A percentile compares a stretch with the other conserved stretches of the same genome.
Conservation (phyloP, 257 asterid species). For the Solanum lignicaule region DNA sequence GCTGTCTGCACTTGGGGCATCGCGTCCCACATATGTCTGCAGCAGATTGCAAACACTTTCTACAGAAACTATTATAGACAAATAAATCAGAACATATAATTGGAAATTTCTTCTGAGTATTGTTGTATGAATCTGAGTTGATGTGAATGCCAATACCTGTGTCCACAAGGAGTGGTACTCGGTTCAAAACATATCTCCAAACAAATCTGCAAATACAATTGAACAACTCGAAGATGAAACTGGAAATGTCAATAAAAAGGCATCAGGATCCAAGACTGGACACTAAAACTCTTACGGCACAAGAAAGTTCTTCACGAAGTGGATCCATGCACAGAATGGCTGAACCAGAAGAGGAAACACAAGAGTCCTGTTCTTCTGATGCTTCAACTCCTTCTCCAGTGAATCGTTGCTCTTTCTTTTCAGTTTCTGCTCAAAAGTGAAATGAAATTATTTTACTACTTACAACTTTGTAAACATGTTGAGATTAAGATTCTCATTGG, state of each 20-base stretch:
- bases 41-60: conserved; percentile 66
- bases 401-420: neutral
- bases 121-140: neutral
- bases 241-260: neutral
- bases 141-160: conserved; percentile 38
- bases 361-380: conserved; percentile 3
- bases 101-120: neutral
- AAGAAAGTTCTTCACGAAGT: conserved; percentile 91
- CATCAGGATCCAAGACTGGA: neutral
- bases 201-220: conserved; percentile 55
- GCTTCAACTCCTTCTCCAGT: conserved; percentile 5
- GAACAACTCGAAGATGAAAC: neutral
- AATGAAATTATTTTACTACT: neutral
- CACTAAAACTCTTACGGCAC: conserved; percentile 47
- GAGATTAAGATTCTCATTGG: neutral
- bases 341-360: conserved; percentile 17
- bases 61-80: conserved; percentile 58
- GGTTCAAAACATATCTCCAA: conserved; percentile 93
- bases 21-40: conserved; percentile 87
- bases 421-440: conserved; percentile 11
- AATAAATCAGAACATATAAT: neutral
- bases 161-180: conserved; percentile 93
- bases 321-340: conserved; percentile 59
- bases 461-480: neutral
- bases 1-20: conserved; percentile 97